phyloP scores from a whole-genome alignment of 2,329 filamentous ascomycete genomes.

The Aspergillus piperis region DNA sequence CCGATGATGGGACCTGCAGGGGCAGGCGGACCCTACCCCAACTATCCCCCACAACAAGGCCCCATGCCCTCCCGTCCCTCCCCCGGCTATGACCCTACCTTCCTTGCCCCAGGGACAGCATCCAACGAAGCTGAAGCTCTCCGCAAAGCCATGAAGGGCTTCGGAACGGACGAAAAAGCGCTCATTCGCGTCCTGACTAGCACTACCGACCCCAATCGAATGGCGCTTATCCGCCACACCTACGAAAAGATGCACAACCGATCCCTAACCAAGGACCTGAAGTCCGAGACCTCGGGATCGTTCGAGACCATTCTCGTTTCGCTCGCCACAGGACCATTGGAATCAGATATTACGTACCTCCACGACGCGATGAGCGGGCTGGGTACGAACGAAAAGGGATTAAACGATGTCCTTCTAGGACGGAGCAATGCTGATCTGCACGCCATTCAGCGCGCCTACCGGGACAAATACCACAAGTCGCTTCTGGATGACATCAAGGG shows the following conservation, averaged over 20 bases:
- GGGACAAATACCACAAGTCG: conserved; percentile 61
- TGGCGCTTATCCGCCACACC: conserved; percentile 62
- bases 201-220: conserved; percentile 69
- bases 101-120: conserved; percentile 66
- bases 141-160: conserved; percentile 77
- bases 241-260: conserved; percentile 65
- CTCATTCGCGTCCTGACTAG: conserved; percentile 67
- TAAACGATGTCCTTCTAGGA: conserved; percentile 76
- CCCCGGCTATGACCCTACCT: conserved; percentile 66
- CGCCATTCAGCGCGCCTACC: conserved; percentile 75
- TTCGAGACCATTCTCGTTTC: conserved; percentile 70
- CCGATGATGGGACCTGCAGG: conserved; percentile 2
- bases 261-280: conserved; percentile 70
- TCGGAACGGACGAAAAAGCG: conserved; percentile 45
- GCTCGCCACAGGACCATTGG: conserved; percentile 71
- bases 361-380: conserved; percentile 56
- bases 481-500: conserved; percentile 69
- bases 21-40: neutral
- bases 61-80: conserved; percentile 59
- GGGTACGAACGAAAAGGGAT: conserved; percentile 74
- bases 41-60: neutral
- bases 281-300: conserved; percentile 71
- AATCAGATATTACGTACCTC: conserved; percentile 68
- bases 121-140: conserved; percentile 61
- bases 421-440: conserved; percentile 77